These are phyloP conservation scores for Nepenthes gracilis DNA, from an alignment of 148 eudicot genomes.

Conservation along the genomic window DNA sequence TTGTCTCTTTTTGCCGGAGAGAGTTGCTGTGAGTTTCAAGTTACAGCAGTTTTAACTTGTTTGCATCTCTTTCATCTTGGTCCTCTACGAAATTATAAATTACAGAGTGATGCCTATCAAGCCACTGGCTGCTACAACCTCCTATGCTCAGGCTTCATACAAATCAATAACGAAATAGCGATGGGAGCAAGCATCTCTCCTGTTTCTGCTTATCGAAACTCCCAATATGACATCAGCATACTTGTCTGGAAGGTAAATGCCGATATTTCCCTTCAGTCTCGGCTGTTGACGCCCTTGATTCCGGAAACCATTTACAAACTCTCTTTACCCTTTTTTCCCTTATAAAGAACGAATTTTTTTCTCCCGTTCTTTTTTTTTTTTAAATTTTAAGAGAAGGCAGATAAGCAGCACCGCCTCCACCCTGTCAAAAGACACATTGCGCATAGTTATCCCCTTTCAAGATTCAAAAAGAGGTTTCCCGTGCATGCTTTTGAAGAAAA, in stretches of 20 bases:
- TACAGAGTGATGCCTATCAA: slow-evolving; percentile 98
- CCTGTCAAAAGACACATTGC: slow-evolving; percentile 16
- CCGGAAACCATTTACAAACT: background rate
- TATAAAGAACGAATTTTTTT: background rate
- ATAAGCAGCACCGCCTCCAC: slow-evolving; percentile 1
- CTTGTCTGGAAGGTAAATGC: slow-evolving; percentile 93
- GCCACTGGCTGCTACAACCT: slow-evolving; percentile 98
- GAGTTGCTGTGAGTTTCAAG: background rate
- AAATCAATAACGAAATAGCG: slow-evolving; percentile 82
- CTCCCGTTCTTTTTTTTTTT: too few relatives aligned
- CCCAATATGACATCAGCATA: slow-evolving; percentile 92
- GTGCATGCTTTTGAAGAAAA: slow-evolving; percentile 9
- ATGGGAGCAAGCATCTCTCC: slow-evolving; percentile 99
- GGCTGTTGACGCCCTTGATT: slow-evolving; percentile 4
- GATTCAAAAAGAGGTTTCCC: slow-evolving; percentile 13
- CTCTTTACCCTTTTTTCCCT: background rate
- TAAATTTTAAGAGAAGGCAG: background rate
- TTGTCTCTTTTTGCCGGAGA: background rate
- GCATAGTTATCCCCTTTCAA: slow-evolving; percentile 15
- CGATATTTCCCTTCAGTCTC: slow-evolving; percentile 5
- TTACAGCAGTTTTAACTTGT: background rate
- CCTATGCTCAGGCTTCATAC: slow-evolving; percentile 95
- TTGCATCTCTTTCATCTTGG: background rate
- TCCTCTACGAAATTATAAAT: background rate
- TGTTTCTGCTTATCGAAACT: slow-evolving; percentile 62